These are phyloP conservation scores for Penicillium nordicum DNA, from an alignment of 2,329 filamentous ascomycete species.

Conservation along the genomic window DNA sequence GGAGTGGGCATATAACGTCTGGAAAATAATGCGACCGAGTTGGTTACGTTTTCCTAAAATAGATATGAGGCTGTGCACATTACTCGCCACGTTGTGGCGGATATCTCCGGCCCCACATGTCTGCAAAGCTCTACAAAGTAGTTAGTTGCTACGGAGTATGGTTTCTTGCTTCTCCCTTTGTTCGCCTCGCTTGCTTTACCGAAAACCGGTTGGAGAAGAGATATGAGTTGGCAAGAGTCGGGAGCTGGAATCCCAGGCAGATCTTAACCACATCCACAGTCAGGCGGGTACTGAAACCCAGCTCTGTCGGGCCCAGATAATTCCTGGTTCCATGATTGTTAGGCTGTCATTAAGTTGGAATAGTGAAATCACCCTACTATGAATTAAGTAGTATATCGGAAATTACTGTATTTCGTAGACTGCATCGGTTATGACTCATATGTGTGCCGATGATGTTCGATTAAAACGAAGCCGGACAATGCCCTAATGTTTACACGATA, in stretches of 20 bases:
- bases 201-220: background rate
- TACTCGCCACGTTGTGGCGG: conserved; percentile 9
- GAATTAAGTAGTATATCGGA: background rate
- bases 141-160: background rate
- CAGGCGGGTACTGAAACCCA: conserved; percentile 7
- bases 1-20: background rate
- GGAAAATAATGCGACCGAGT: background rate
- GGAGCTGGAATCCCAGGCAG: background rate
- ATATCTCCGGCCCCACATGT: conserved; percentile 6
- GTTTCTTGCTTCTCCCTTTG: background rate
- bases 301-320: background rate
- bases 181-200: background rate
- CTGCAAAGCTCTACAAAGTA: background rate
- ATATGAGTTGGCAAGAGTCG: background rate
- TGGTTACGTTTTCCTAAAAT: conserved; percentile 5
- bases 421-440: background rate
- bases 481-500: background rate
- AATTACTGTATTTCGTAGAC: background rate
- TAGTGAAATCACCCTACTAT: background rate
- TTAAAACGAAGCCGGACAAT: conserved; percentile 2
- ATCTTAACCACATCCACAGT: background rate
- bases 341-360: background rate
- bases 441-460: background rate
- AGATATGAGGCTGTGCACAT: conserved; percentile 4
- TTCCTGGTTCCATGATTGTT: background rate